Evolutionary conservation across 495 filamentous ascomycete species (phyloP).

Genomic region (Aspergillus homomorphus): DNA sequence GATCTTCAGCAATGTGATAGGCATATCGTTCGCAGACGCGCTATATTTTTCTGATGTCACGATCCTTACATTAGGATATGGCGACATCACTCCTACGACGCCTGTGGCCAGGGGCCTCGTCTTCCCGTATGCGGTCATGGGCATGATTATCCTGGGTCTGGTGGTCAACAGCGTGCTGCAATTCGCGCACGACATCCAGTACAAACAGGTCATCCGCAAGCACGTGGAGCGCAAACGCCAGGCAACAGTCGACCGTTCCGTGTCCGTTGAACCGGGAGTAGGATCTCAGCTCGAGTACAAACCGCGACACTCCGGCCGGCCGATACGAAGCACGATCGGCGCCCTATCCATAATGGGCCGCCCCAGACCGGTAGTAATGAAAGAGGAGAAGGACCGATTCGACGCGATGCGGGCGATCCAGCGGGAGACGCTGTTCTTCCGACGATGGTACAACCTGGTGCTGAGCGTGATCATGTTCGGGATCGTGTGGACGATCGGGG

Average conservation of each 20-base stretch:
- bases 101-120: conserved; percentile 61
- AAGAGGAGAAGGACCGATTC: conserved; percentile 67
- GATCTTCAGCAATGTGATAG: conserved; percentile 50
- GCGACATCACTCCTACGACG: conserved; percentile 50
- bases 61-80: conserved; percentile 64
- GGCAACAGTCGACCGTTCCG: conserved; percentile 49
- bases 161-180: conserved; percentile 79
- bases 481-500: conserved; percentile 78
- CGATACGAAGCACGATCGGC: conserved; percentile 25
- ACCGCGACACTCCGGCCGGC: conserved; percentile 12
- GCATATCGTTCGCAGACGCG: conserved; percentile 51
- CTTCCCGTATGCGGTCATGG: conserved; percentile 79
- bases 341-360: conserved; percentile 19
- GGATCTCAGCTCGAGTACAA: conserved; percentile 10
- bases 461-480: conserved; percentile 62
- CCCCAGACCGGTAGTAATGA: conserved; percentile 35
- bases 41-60: conserved; percentile 66
- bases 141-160: conserved; percentile 82
- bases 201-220: conserved; percentile 63
- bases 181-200: conserved; percentile 60
- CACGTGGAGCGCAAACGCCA: conserved; percentile 59
- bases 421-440: conserved; percentile 54
- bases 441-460: conserved; percentile 68
- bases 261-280: conserved; percentile 2
- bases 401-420: conserved; percentile 80